Conservation (phyloP, 2,329 filamentous ascomycete genomes). For the Xylariaceae sp. region DNA sequence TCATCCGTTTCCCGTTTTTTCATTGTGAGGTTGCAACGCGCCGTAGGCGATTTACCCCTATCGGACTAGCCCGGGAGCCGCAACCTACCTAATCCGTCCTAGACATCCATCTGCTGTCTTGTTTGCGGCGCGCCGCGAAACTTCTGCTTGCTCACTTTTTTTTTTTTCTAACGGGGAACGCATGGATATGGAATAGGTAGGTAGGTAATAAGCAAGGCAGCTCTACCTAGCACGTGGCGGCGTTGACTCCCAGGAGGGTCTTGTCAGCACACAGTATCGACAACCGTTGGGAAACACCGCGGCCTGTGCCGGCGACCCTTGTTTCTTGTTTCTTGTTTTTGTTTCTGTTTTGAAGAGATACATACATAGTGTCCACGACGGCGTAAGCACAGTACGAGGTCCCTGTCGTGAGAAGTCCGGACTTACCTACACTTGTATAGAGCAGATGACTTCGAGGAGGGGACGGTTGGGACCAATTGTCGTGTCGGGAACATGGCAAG, state of each 20-base stretch:
- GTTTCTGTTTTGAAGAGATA: too few species aligned
- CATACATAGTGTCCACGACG: neutral
- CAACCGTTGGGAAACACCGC: neutral
- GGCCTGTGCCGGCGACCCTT: too few species aligned
- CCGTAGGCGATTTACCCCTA: neutral
- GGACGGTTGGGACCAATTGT: too few species aligned
- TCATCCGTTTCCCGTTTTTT: too few species aligned
- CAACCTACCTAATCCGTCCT: neutral
- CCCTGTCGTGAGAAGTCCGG: neutral
- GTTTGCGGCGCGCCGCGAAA: too few species aligned
- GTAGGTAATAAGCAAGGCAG: neutral
- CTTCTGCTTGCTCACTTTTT: too few species aligned
- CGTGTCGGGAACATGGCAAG: too few species aligned
- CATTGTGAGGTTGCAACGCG: too few species aligned
- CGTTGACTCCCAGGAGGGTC: neutral
- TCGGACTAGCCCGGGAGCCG: neutral
- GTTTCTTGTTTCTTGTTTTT: too few species aligned
- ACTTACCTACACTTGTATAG: neutral
- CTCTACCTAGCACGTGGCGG: neutral
- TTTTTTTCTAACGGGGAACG: neutral
- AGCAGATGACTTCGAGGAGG: neutral
- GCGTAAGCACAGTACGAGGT: neutral
- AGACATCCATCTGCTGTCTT: neutral
- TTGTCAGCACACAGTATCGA: neutral
- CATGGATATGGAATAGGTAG: neutral